These are phyloP conservation scores for Pleurotus sapidus DNA, from an alignment of 768 basidiomycete genomes.

Conservation along the genomic window DNA sequence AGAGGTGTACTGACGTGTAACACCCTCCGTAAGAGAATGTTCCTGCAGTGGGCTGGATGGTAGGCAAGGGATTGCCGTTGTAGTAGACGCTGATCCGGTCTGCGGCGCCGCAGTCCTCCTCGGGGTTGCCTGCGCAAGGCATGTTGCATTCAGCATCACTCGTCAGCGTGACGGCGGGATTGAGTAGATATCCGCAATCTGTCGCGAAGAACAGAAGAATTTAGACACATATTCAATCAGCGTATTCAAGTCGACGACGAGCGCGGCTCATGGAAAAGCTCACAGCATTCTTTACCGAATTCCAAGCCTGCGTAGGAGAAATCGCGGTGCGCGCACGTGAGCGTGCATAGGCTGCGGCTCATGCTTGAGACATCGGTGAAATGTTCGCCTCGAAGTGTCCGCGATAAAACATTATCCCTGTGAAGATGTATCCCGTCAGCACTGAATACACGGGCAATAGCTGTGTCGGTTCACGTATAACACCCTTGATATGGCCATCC, in stretches of 20 bases:
- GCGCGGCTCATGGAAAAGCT: not conserved
- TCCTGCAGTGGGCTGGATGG: not conserved
- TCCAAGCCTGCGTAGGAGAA: constrained; percentile 12
- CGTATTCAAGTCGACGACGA: no score
- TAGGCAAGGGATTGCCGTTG: constrained; percentile 1
- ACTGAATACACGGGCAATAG: not conserved
- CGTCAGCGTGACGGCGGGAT: not conserved
- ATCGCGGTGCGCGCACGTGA: constrained; percentile 9
- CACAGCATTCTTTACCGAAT: constrained; percentile 16
- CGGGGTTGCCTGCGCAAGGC: not conserved
- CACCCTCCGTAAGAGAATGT: not conserved
- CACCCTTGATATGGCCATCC: constrained; percentile 5
- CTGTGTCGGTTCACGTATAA: not conserved
- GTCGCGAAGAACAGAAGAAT: not conserved
- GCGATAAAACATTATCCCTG: not conserved
- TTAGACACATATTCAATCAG: no score
- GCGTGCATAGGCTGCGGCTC: not conserved
- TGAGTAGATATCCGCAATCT: constrained; percentile 8
- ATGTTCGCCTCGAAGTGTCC: not conserved
- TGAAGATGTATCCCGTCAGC: not conserved
- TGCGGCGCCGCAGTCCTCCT: not conserved
- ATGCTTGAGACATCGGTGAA: not conserved
- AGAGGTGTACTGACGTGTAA: not conserved
- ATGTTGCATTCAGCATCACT: constrained; percentile 3
- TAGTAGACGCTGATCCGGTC: constrained; percentile 5